A percentile compares a stretch with the other conserved stretches of the same genome.
Evolutionary conservation across 2,329 filamentous ascomycete species (phyloP).

Genomic region (Arthroderma sp.): DNA sequence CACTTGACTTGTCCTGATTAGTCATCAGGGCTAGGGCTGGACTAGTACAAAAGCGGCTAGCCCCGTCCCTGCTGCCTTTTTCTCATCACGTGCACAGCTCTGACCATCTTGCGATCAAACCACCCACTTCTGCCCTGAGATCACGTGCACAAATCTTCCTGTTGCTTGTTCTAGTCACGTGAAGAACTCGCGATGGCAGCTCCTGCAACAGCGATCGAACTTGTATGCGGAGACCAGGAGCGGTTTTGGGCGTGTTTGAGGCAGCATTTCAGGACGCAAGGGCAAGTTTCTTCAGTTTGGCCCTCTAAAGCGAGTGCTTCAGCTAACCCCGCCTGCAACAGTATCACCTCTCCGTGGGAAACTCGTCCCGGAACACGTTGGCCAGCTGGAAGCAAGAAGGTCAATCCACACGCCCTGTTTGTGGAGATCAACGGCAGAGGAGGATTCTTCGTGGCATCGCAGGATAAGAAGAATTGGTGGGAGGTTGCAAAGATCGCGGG

Average conservation of each 20-base stretch:
- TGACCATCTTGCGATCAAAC: background rate
- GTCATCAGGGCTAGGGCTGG: background rate
- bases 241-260: slow-evolving; percentile 5
- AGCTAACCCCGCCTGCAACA: background rate
- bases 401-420: slow-evolving; percentile 11
- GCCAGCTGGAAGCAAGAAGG: slow-evolving; percentile 6
- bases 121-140: background rate
- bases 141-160: background rate
- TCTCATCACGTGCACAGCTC: slow-evolving; percentile 1
- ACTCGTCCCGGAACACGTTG: slow-evolving; percentile 1
- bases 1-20: background rate
- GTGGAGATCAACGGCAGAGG: slow-evolving; percentile 6
- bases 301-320: background rate
- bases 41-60: background rate
- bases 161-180: background rate
- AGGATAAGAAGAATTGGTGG: slow-evolving; percentile 13
- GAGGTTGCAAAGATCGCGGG: background rate
- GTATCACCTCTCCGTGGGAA: background rate
- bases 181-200: background rate
- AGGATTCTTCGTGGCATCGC: slow-evolving; percentile 10
- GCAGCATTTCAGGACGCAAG: background rate
- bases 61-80: background rate
- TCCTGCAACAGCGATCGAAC: background rate
- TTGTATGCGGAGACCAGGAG: background rate
- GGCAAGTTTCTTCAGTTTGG: background rate